These are phyloP conservation scores for Phytophthora idaei DNA, from an alignment of 352 stramenopile species.

Conservation along the genomic window DNA sequence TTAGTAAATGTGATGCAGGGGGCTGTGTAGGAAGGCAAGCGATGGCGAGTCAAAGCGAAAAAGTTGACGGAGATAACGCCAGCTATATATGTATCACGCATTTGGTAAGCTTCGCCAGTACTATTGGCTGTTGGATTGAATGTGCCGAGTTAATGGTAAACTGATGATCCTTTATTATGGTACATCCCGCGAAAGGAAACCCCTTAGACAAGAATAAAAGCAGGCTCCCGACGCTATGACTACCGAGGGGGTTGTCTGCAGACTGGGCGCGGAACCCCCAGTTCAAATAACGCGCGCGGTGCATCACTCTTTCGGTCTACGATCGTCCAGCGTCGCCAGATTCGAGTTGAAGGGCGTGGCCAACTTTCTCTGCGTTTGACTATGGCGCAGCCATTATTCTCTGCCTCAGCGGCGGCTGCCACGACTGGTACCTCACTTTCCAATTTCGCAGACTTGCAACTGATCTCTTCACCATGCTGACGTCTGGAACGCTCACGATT, in stretches of 20 bases:
- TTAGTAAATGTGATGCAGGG: too few relatives aligned
- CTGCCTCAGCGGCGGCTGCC: not conserved
- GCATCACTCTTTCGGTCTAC: constrained; percentile 27
- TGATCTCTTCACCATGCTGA: constrained; percentile 33
- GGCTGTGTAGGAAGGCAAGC: too few relatives aligned
- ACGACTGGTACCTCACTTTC: constrained; percentile 21
- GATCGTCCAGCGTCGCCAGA: constrained; percentile 17
- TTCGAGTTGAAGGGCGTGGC: not conserved
- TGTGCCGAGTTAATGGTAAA: too few relatives aligned
- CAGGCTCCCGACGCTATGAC: too few relatives aligned
- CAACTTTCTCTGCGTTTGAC: constrained; percentile 7
- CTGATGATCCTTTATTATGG: too few relatives aligned
- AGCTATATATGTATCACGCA: too few relatives aligned
- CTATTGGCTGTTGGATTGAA: too few relatives aligned
- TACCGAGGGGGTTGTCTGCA: not conserved
- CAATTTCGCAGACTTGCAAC: constrained; percentile 19
- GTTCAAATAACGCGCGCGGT: constrained; percentile 21
- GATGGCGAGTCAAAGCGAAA: too few relatives aligned
- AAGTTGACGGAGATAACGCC: too few relatives aligned
- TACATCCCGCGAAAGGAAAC: too few relatives aligned
- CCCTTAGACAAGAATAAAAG: too few relatives aligned
- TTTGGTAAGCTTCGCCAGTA: too few relatives aligned
- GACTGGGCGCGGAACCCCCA: constrained; percentile 1
- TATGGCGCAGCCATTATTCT: not conserved
- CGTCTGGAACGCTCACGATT: constrained; percentile 44